Evolutionary conservation across 257 asterid genomes (phyloP), one percentile per base, ranked within the genome.

Genomic region (Penstemon newberryi): DNA sequence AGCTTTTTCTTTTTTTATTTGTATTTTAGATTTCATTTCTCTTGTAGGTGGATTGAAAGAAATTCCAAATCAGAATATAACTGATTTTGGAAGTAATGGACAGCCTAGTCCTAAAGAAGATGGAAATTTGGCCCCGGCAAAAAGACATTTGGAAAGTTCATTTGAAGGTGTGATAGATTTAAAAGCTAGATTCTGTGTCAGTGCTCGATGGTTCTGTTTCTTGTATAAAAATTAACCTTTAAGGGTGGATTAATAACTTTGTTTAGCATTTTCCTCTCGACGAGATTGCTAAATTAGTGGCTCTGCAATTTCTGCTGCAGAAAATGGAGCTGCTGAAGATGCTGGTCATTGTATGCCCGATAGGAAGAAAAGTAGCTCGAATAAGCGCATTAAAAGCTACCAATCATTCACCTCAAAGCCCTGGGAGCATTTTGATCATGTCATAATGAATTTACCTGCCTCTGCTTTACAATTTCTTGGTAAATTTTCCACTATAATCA

Each of bases 401-500:
- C 76, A 64, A 41, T 63, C 85, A 60, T 84, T 88, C 63, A 61
- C 57, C 69, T 78, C 80, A 52, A 87, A 82, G 75, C 92, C 97
- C 33, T 90, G 95, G 93, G 97, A 93, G 84, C 99, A 85, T 69
- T 72, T 87, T 60, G 99, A 93, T 81, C 99, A 93, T 70, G 85
- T 89, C 71, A 83, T 93, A 60, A 93, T 93, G 99, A 90, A 93
- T 77, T 83, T 93, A 45, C 99, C 99, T 56, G 99, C 97, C 33
- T 89, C 97, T 71, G 96, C 97, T 19, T 40, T 90, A 9, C 87
- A 84, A 41, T 93, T 93, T 78, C 96, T 93, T 70, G 97, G 99
- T 87, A 84, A 82, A 51, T 56, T 65, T 18, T 44, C 56, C 47
- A 19, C 37, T 68, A 1, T 25, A 25, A 25, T 25, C 33, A 8